Conservation (phyloP, 73 alveolate genomes). For the Paramecium primaurelia region DNA sequence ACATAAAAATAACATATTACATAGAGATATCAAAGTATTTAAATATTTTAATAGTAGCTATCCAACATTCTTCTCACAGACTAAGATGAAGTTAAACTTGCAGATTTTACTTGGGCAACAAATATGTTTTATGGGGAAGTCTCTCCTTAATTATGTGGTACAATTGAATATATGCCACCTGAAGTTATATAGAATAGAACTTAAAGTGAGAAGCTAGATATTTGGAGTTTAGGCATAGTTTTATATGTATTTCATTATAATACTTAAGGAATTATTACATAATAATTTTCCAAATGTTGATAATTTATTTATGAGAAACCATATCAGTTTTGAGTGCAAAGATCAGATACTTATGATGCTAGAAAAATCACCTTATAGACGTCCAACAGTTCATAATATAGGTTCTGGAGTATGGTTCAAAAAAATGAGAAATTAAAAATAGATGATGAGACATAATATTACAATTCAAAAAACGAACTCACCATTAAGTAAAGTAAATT, state of each 20-base stretch:
- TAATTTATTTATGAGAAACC: neutral
- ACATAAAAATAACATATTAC: neutral
- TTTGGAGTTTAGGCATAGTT: slow-evolving; percentile 16
- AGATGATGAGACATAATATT: neutral
- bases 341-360: neutral
- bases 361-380: neutral
- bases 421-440: neutral
- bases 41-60: neutral
- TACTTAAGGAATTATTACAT: neutral
- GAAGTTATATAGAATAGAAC: neutral
- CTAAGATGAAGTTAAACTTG: neutral
- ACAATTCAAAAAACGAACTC: neutral
- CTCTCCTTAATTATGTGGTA: neutral
- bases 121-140: neutral
- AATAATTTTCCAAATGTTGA: neutral
- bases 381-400: neutral
- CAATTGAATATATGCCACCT: slow-evolving; percentile 36
- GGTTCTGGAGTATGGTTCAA: neutral
- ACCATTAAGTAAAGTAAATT: neutral
- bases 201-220: neutral
- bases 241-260: neutral
- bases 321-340: neutral
- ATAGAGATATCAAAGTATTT: slow-evolving; percentile 29
- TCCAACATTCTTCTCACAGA: neutral
- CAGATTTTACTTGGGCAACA: slow-evolving; percentile 11